A percentile compares a stretch with the other conserved stretches of the same genome.
Conservation (phyloP, 179 eudicot genomes). For the Patellifolia procumbens region DNA sequence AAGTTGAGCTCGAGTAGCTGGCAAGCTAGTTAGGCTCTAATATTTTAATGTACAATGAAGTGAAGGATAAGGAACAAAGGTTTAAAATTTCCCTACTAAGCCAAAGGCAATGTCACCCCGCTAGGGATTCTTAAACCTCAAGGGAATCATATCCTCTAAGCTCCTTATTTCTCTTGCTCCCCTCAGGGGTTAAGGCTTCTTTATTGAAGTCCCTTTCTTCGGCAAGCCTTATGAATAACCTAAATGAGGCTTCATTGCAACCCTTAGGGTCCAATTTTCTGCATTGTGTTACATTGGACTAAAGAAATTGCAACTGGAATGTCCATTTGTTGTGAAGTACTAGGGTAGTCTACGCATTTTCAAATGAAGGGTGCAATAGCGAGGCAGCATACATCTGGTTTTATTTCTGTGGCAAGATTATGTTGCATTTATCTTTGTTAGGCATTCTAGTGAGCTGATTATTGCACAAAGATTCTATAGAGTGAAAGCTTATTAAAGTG, state of each 20-base stretch:
- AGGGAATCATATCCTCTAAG: too few species aligned
- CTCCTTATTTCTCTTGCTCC: too few species aligned
- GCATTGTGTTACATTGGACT: background rate
- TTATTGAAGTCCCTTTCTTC: too few species aligned
- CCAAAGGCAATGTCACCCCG: too few species aligned
- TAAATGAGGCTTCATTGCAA: background rate
- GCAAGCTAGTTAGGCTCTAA: too few species aligned
- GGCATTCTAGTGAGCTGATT: background rate
- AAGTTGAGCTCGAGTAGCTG: too few species aligned
- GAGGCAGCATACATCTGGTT: background rate
- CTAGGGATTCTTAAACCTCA: too few species aligned
- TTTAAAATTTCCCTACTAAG: too few species aligned
- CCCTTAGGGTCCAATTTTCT: background rate
- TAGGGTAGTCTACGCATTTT: background rate
- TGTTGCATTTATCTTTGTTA: slow-evolving; percentile 1
- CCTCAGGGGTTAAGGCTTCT: too few species aligned
- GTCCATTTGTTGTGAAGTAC: background rate
- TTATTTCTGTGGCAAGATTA: background rate
- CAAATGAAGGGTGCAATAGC: background rate
- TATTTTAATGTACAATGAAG: too few species aligned
- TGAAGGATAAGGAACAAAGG: too few species aligned
- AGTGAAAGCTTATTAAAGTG: background rate
- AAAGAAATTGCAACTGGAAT: background rate
- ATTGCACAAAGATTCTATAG: background rate
- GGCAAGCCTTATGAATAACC: too few species aligned